Base-by-base conservation (phyloP, 2,329 filamentous ascomycete species). In the Fusarium bulbicola region DNA sequence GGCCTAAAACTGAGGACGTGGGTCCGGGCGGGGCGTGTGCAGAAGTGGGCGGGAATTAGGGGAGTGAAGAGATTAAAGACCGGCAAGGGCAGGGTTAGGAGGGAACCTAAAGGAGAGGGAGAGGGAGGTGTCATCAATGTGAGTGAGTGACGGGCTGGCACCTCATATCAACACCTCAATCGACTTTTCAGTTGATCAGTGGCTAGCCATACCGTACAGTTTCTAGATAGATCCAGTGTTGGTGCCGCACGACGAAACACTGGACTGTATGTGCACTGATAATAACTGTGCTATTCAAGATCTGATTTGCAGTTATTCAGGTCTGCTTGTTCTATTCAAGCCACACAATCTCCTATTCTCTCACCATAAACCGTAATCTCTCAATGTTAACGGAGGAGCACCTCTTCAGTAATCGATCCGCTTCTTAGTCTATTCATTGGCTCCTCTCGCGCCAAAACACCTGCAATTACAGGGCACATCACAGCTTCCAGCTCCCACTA, bases 21-120 rank as follows among this genome's bases (percentile, higher is more conserved):
- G 66, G 66, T 70, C 66, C 37, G 46, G 66, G 66, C 52, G 66
- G 66, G 66, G 66, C 66, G 66, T 69, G 66, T 69, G 66, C 66
- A 69, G 66, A 70, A 53, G 59, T 61, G 39, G 66, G 66, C 66
- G 66, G 66, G 66, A 69, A 69, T 70, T 70, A 70, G 66, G 66
- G 66, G 66, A 70, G 66, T 69, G 66, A 69, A 65, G 66, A 69
- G 66, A 69, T 69, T 70, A 70, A 69, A 69, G 46, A 65, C 66
- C 28, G 37, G 50, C 40, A 34, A 59, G 37, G 40, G n/a, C 39
- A 59, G 59, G 40, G 20, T 39, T 39, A 53, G 37, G 12, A 43
- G 30, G 49, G 34, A 49, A 50, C 58, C 32, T 58, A 59, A 53
- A 58, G 63, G 63, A 40, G 49, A 32, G 28, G 20, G 46, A 20